Evolutionary conservation across 169 alveolate species (phyloP).

Genomic region (Plasmodium gallinaceum): DNA sequence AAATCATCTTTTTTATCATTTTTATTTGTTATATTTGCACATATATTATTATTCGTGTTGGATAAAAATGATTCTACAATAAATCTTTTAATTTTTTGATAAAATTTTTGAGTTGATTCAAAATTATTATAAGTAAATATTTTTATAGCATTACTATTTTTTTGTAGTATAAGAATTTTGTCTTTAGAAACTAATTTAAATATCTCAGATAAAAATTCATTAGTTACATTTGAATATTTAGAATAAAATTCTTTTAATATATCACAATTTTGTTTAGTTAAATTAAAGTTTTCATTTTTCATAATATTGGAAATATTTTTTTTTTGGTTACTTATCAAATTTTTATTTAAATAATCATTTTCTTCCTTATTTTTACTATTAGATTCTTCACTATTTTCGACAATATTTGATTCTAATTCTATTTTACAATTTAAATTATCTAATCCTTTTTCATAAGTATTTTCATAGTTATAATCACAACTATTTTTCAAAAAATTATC

Average conservation of each 20-base stretch:
- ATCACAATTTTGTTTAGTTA: slow-evolving; percentile 31
- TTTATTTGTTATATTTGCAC: too few relatives aligned
- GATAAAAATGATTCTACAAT: background rate
- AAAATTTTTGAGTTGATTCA: background rate
- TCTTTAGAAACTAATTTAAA: slow-evolving; percentile 32
- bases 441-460: background rate
- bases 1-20: too few relatives aligned
- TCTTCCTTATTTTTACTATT: background rate
- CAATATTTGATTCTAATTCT: background rate
- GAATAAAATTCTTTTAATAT: slow-evolving; percentile 25
- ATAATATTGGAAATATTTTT: background rate
- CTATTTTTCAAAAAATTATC: background rate
- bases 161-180: slow-evolving; percentile 33
- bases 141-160: slow-evolving; percentile 28
- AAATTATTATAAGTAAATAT: background rate
- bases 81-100: slow-evolving; percentile 11
- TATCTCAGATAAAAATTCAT: slow-evolving; percentile 21
- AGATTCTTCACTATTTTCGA: background rate
- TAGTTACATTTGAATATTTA: slow-evolving; percentile 12
- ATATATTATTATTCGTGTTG: background rate
- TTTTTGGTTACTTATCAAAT: background rate
- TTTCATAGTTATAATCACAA: background rate
- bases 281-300: slow-evolving; percentile 1
- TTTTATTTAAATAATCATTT: background rate
- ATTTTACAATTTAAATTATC: background rate